Base-by-base conservation (phyloP, 768 basidiomycete genomes). In the Crepidotus variabilis region DNA sequence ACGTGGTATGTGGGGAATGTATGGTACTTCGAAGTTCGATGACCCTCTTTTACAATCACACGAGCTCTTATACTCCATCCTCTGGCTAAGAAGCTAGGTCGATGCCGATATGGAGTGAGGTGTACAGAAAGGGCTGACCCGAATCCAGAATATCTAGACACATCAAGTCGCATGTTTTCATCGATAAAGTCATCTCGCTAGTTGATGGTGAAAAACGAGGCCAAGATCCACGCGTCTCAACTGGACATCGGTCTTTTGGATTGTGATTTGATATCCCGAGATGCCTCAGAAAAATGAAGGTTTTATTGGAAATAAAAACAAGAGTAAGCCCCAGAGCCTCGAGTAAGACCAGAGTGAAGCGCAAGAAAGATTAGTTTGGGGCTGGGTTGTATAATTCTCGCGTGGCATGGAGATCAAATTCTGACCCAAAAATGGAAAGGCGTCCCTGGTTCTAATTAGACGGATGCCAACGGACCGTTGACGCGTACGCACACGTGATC, bases 401-500 rank as follows among this genome's bases (percentile, higher is more conserved):
- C 39, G 39, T 43, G 39, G 39, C 39, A 43, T 16, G 39, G 18
- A 43, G 14, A 43, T 43, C 39, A 43, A 28, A 43, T 3, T 16
- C 11, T 43, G 39, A 43, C 39, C 39, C 18, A 20, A 20, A 43
- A 43, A 43, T 16, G 39, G 39, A 43, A 43, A 43, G 4, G 28
- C 39, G 39, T 43, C 39, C 39, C 39, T 43, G 22, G 20, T 23
- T 23, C 21, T 22, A 49, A 22, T 49, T 49, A 22, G 24, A 49
- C 20, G 24, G 24, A 34, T 20, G 46, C 57, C 50, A 46, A 54
- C 52, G 50, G 36, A 14, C 11, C 33, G 32, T 55, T 39, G 58
- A 58, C 68, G 68, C 66, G 61, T 67, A 58, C 57, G 59, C 47
- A 68, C 74, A 75, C 72, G 72, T 76, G 75, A 52, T 11, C 13